These are phyloP conservation scores for Starmerella riodocensis DNA, from an alignment of 805 yeast genomes.

Conservation along the genomic window DNA sequence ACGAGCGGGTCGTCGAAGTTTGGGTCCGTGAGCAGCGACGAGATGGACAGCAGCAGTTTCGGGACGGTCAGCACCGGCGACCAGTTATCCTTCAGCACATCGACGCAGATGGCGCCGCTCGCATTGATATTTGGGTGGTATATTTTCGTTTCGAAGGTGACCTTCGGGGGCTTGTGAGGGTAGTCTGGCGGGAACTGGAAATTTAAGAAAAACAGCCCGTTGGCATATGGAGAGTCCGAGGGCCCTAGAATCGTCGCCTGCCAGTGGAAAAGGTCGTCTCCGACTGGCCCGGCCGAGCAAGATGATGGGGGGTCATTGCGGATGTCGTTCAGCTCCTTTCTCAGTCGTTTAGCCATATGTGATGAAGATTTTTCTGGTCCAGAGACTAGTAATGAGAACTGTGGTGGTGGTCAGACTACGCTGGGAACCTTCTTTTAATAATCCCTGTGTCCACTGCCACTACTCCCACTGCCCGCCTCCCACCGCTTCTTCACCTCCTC, in stretches of 20 bases:
- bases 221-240: constrained; percentile 73
- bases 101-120: constrained; percentile 91
- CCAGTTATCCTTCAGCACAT: constrained; percentile 96
- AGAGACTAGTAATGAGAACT: background rate
- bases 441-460: too few species aligned
- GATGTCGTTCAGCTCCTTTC: constrained; percentile 87
- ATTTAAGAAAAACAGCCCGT: constrained; percentile 90
- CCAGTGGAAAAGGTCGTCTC: constrained; percentile 97
- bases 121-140: constrained; percentile 96
- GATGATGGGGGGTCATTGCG: constrained; percentile 98
- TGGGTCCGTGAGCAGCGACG: constrained; percentile 92
- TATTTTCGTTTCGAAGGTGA: constrained; percentile 83
- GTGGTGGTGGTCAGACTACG: constrained; percentile 1
- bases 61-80: constrained; percentile 96
- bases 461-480: too few species aligned
- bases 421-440: too few species aligned
- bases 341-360: constrained; percentile 86
- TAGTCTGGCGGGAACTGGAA: constrained; percentile 98
- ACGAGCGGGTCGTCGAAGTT: constrained; percentile 98
- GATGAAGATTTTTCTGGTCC: background rate
- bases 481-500: too few species aligned
- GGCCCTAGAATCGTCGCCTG: constrained; percentile 99
- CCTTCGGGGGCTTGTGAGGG: constrained; percentile 97
- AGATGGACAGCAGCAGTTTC: constrained; percentile 84
- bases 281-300: constrained; percentile 97